These are phyloP conservation scores for Takashimella tepidaria DNA, from an alignment of 1,284 basidiomycete genomes.

Conservation along the genomic window DNA sequence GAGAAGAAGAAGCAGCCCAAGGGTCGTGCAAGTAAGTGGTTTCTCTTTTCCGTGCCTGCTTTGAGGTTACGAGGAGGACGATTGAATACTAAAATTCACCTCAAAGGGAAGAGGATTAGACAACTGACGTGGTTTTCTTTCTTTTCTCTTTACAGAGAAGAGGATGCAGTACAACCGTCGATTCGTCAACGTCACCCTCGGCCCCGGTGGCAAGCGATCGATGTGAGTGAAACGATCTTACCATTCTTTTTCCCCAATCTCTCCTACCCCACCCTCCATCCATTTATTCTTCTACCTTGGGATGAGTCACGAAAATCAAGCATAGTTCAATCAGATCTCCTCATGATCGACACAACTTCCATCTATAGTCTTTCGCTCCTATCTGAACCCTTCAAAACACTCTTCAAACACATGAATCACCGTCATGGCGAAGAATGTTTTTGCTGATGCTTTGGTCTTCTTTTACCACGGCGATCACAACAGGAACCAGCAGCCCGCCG, in stretches of 20 bases:
- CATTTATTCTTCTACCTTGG: slow-evolving; percentile 12
- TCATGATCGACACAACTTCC: slow-evolving; percentile 64
- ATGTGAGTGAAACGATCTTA: slow-evolving; percentile 87
- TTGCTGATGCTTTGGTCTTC: too few species aligned
- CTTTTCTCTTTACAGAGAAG: slow-evolving; percentile 57
- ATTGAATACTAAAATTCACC: too few species aligned
- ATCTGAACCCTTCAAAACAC: slow-evolving; percentile 59
- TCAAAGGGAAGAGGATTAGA: too few species aligned
- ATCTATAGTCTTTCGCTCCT: slow-evolving; percentile 90
- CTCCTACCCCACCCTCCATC: neutral
- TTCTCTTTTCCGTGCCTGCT: neutral
- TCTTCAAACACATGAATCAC: slow-evolving; percentile 7
- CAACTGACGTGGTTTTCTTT: neutral
- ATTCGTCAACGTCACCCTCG: slow-evolving; percentile 82
- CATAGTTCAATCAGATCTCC: slow-evolving; percentile 88
- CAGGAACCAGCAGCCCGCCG: slow-evolving; percentile 47
- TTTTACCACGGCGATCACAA: too few species aligned
- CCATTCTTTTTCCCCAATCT: slow-evolving; percentile 1
- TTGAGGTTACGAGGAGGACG: too few species aligned
- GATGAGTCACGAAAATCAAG: slow-evolving; percentile 65
- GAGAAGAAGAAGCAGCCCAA: slow-evolving; percentile 97
- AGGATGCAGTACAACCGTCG: slow-evolving; percentile 68
- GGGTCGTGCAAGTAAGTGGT: slow-evolving; percentile 69
- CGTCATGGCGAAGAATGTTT: too few species aligned
- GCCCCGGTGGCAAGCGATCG: slow-evolving; percentile 88